Conservation (phyloP, 305 asterid species). For the Fraxinus latifolia region DNA sequence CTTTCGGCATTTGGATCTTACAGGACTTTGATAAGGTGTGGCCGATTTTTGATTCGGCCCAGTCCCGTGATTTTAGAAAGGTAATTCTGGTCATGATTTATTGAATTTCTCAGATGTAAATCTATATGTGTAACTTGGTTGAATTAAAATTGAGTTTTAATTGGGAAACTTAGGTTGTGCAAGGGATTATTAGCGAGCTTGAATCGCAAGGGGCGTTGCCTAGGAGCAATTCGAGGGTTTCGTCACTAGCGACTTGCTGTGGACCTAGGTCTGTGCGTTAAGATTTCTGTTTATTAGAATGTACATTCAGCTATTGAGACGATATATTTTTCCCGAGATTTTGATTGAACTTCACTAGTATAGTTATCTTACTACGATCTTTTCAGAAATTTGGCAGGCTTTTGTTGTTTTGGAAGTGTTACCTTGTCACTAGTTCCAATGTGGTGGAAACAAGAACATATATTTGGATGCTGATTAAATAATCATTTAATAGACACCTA, state of each 20-base stretch:
- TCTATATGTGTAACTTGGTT: conserved; percentile 4
- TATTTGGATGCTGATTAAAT: conserved; percentile 16
- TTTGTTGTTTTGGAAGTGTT: not conserved
- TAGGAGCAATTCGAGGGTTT: conserved; percentile 97
- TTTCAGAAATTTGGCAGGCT: conserved; percentile 16
- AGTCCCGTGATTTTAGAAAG: conserved; percentile 99
- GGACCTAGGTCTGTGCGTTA: conserved; percentile 76
- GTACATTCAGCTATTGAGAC: conserved; percentile 3
- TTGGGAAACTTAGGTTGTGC: conserved; percentile 66
- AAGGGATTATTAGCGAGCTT: conserved; percentile 95
- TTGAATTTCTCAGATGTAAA: conserved; percentile 16
- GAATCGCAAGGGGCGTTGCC: conserved; percentile 99
- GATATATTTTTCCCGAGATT: conserved; percentile 6
- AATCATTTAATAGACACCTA: not conserved
- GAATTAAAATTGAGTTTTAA: conserved; percentile 6
- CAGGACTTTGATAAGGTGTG: conserved; percentile 99
- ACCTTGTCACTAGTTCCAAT: conserved; percentile 13
- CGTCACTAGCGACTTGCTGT: conserved; percentile 98
- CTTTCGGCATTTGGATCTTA: conserved; percentile 27
- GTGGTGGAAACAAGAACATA: conserved; percentile 8
- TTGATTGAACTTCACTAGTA: conserved; percentile 4
- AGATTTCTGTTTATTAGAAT: conserved; percentile 5
- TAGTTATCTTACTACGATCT: not conserved
- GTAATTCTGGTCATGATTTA: conserved; percentile 30
- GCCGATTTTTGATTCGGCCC: conserved; percentile 98